phyloP scores from a whole-genome alignment of 805 yeast genomes.

The Schwanniomyces occidentalis region DNA sequence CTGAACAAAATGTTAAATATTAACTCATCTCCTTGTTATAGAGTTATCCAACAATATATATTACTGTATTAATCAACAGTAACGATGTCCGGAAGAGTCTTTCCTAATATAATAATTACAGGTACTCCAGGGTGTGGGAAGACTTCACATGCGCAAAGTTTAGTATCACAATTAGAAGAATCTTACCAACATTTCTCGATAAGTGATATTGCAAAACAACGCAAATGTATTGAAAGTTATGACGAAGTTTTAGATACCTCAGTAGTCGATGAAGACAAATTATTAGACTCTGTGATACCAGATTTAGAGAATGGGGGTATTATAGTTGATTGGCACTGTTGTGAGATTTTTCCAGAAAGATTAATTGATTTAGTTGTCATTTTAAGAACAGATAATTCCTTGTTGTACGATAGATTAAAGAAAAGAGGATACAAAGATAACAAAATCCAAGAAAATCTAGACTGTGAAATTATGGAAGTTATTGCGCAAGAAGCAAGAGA shows the following conservation, averaged over 20 bases:
- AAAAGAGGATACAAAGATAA: constrained; percentile 76
- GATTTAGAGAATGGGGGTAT: constrained; percentile 81
- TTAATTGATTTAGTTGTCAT: constrained; percentile 92
- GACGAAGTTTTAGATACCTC: constrained; percentile 84
- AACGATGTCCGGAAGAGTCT: constrained; percentile 31
- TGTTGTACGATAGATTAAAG: constrained; percentile 71
- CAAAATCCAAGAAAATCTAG: constrained; percentile 88
- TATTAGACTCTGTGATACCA: constrained; percentile 78
- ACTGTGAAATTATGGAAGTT: constrained; percentile 96
- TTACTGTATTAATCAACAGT: not conserved
- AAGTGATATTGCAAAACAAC: constrained; percentile 77
- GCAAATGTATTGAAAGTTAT: constrained; percentile 76
- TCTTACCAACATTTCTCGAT: constrained; percentile 59
- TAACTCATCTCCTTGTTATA: no score
- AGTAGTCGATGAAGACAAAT: constrained; percentile 89
- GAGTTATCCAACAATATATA: no score
- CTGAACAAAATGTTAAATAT: no score
- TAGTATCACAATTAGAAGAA: constrained; percentile 50
- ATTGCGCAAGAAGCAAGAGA: constrained; percentile 85
- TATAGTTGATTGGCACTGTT: constrained; percentile 96
- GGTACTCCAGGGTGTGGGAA: constrained; percentile 97
- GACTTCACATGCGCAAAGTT: constrained; percentile 67
- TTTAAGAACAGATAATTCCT: constrained; percentile 70
- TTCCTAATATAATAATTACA: constrained; percentile 82
- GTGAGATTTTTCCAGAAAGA: constrained; percentile 92